Evolutionary conservation across 306 rosid genomes (phyloP).

Genomic region (Canavalia gladiata): DNA sequence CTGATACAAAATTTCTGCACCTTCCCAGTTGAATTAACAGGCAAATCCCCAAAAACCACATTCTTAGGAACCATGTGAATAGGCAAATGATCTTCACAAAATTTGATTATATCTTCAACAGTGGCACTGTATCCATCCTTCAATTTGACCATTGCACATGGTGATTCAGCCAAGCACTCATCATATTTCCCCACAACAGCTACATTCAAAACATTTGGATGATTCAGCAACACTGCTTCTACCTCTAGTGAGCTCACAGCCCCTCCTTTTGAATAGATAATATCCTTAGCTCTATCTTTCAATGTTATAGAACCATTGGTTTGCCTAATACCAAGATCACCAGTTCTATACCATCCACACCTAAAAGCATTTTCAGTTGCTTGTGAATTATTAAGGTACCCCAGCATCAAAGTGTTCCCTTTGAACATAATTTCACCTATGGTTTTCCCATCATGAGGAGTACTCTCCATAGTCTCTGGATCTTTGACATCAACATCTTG

Average conservation of each 20-base stretch:
- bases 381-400: slow-evolving; percentile 64
- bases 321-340: slow-evolving; percentile 70
- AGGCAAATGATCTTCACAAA: slow-evolving; percentile 66
- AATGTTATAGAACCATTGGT: slow-evolving; percentile 63
- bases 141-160: slow-evolving; percentile 70
- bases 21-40: slow-evolving; percentile 82
- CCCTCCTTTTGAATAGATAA: slow-evolving; percentile 53
- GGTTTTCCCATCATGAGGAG: slow-evolving; percentile 70
- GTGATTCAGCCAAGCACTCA: slow-evolving; percentile 47
- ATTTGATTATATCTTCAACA: slow-evolving; percentile 62
- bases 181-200: slow-evolving; percentile 77
- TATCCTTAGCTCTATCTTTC: slow-evolving; percentile 81
- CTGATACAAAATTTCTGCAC: slow-evolving; percentile 76
- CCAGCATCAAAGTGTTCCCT: slow-evolving; percentile 74
- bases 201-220: slow-evolving; percentile 71
- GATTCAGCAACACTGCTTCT: slow-evolving; percentile 74
- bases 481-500: slow-evolving; percentile 80
- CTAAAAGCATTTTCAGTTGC: slow-evolving; percentile 60
- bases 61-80: slow-evolving; percentile 72
- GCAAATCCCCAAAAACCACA: slow-evolving; percentile 79
- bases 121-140: slow-evolving; percentile 58
- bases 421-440: slow-evolving; percentile 82
- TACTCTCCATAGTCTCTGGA: slow-evolving; percentile 64
- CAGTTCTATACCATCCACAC: slow-evolving; percentile 85
- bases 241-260: slow-evolving; percentile 75